Conservation (phyloP, 2,329 filamentous ascomycete species). For the Pseudogymnoascus sp. region DNA sequence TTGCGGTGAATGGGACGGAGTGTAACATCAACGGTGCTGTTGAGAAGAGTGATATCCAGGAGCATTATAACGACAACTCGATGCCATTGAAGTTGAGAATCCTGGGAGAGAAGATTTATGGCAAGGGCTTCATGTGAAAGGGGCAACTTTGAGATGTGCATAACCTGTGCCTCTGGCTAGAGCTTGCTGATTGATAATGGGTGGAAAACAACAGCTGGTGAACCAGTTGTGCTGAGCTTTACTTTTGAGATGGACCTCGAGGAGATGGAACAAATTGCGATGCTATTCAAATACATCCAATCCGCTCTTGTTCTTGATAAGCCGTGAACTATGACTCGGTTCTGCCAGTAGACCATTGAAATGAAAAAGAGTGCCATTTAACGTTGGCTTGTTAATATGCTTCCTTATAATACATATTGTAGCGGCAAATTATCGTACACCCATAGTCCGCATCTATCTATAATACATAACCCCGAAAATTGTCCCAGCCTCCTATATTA, state of each 20-base stretch:
- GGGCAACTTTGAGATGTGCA: neutral
- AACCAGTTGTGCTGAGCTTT: neutral
- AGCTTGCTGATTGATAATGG: neutral
- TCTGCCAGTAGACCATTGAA: neutral
- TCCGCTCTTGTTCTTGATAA: neutral
- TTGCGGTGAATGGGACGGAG: conserved; percentile 10
- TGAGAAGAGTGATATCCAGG: conserved; percentile 16
- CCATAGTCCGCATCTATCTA: conserved; percentile 1
- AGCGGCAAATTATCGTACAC: conserved; percentile 5
- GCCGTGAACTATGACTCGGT: neutral
- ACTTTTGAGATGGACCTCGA: neutral
- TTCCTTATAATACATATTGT: neutral
- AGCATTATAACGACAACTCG: conserved; percentile 13
- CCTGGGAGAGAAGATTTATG: conserved; percentile 16
- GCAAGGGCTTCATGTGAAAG: neutral
- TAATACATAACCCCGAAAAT: neutral
- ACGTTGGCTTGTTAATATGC: neutral
- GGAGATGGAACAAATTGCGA: neutral
- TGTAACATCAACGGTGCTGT: conserved; percentile 11
- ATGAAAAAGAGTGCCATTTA: neutral
- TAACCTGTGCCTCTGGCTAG: neutral
- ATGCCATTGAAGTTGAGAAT: conserved; percentile 17
- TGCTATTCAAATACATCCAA: neutral
- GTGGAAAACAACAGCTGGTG: neutral
- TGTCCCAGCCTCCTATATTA: neutral